phyloP scores from a whole-genome alignment of 768 basidiomycete genomes.

The Suillus tomentosus region DNA sequence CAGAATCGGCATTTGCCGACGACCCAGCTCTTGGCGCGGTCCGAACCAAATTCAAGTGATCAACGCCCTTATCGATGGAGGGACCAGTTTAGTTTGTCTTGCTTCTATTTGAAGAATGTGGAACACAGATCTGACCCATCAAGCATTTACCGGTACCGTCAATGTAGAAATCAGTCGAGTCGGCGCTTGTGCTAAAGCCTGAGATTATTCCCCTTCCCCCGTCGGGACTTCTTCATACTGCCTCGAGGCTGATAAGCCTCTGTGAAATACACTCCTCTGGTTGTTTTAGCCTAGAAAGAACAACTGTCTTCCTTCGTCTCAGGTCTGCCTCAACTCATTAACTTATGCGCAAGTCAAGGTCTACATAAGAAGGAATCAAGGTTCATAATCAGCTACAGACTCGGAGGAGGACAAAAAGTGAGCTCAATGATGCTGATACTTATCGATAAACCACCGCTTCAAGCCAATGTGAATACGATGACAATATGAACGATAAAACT shows the following conservation, averaged over 20 bases:
- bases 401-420: no score
- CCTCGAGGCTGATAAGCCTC: neutral
- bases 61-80: neutral
- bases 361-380: no score
- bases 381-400: no score
- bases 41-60: neutral
- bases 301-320: neutral
- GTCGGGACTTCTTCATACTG: neutral
- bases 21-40: neutral
- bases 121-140: neutral
- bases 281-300: neutral
- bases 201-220: neutral
- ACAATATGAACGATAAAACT: neutral
- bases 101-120: neutral
- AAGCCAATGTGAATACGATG: neutral
- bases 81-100: neutral
- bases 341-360: neutral
- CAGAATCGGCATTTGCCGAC: constrained; percentile 1
- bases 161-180: no score
- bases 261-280: neutral
- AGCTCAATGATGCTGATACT: no score
- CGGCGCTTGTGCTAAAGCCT: neutral
- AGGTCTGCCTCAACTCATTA: neutral
- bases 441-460: no score
- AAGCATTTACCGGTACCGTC: neutral